These are phyloP conservation scores for Lodderomyces jiufengensis DNA, from an alignment of 1,139 yeast species.

Conservation along the genomic window DNA sequence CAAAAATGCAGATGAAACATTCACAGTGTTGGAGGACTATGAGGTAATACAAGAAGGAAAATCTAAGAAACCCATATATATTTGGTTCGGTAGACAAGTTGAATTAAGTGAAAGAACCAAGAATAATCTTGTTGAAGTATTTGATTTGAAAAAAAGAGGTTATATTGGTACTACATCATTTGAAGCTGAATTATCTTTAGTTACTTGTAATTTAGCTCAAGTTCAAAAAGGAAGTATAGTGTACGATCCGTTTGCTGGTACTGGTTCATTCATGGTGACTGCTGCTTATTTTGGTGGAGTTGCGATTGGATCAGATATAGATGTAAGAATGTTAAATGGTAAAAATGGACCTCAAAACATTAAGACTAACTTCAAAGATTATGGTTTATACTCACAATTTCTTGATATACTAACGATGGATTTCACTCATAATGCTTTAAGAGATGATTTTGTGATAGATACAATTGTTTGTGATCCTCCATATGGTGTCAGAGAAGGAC, in stretches of 20 bases:
- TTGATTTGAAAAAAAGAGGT: constrained; percentile 77
- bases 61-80: constrained; percentile 48
- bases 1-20: constrained; percentile 73
- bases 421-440: constrained; percentile 84
- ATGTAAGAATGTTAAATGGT: constrained; percentile 79
- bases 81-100: constrained; percentile 78
- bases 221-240: constrained; percentile 61
- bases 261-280: constrained; percentile 91
- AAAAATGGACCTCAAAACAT: constrained; percentile 52
- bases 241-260: constrained; percentile 96
- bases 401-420: constrained; percentile 88
- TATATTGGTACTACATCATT: constrained; percentile 96
- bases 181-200: constrained; percentile 82
- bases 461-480: constrained; percentile 96
- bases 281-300: constrained; percentile 84
- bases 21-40: constrained; percentile 75
- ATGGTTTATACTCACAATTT: constrained; percentile 53
- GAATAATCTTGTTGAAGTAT: constrained; percentile 61
- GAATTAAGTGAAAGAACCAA: constrained; percentile 58
- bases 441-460: constrained; percentile 62
- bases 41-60: constrained; percentile 47
- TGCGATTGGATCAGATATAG: constrained; percentile 88
- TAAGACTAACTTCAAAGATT: constrained; percentile 69
- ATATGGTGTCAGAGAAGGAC: constrained; percentile 94
- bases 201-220: constrained; percentile 83